A percentile compares a stretch with the other conserved stretches of the same genome.
Conservation (phyloP, 495 filamentous ascomycete genomes). For the Bacidia rubella region DNA sequence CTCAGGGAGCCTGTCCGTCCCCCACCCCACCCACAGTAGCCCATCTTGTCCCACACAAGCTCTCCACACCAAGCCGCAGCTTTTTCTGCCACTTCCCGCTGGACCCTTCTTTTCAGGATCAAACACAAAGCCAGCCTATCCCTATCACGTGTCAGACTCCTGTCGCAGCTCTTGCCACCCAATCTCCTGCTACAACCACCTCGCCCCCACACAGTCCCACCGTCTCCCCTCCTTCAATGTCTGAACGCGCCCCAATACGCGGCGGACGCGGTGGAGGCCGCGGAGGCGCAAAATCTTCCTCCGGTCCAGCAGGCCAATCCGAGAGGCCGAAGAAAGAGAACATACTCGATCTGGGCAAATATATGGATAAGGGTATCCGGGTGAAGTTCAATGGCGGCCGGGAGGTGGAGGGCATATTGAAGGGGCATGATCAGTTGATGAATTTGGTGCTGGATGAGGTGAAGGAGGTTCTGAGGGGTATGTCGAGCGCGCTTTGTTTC, state of each 20-base stretch:
- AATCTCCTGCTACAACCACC: neutral
- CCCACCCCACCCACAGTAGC: too few relatives aligned
- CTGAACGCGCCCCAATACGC: conserved; percentile 20
- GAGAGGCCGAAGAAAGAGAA: conserved; percentile 95
- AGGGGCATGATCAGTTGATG: conserved; percentile 95
- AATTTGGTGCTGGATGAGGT: conserved; percentile 94
- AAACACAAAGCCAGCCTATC: too few relatives aligned
- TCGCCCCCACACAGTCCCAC: conserved; percentile 1
- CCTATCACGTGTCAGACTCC: too few relatives aligned
- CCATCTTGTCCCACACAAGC: too few relatives aligned
- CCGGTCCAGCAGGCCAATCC: conserved; percentile 33
- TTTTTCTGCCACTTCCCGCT: too few relatives aligned
- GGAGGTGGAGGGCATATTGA: conserved; percentile 84
- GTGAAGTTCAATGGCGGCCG: conserved; percentile 95
- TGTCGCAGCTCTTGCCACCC: too few relatives aligned
- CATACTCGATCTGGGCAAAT: conserved; percentile 86
- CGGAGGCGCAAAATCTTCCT: conserved; percentile 32
- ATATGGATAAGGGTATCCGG: conserved; percentile 86
- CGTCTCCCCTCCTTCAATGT: conserved; percentile 5
- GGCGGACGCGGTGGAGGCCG: conserved; percentile 34
- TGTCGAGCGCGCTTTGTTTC: conserved; percentile 12
- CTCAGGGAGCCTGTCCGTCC: too few relatives aligned
- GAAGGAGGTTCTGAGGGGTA: conserved; percentile 77
- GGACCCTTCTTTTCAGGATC: too few relatives aligned
- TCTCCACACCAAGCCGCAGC: too few relatives aligned